Conservation (phyloP, 176 grass and related monocot genomes). For the Alloteropsis semialata region DNA sequence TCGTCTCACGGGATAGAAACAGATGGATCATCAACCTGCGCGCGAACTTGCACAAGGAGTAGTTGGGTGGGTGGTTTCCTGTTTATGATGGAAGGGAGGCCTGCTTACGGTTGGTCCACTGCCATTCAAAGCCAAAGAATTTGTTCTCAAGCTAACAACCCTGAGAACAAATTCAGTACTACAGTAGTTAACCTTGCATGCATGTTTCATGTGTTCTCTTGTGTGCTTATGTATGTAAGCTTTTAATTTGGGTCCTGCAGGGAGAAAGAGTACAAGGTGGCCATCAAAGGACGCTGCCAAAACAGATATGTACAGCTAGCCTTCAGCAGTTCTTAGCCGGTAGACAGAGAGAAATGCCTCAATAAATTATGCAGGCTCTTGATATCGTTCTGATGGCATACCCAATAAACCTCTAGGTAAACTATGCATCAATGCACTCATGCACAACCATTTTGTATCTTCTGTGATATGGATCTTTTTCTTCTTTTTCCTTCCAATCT, state of each 20-base stretch:
- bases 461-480: background rate
- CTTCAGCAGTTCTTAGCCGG: conserved; percentile 49
- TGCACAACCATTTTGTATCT: background rate
- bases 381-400: conserved; percentile 68
- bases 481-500: background rate
- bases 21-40: conserved; percentile 44
- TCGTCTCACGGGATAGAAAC: conserved; percentile 23
- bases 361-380: conserved; percentile 69
- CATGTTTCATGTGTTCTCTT: background rate
- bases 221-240: conserved; percentile 4
- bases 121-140: conserved; percentile 49
- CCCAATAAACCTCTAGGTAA: conserved; percentile 36
- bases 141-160: conserved; percentile 41
- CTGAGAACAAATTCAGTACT: background rate
- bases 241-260: background rate
- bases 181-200: background rate
- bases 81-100: conserved; percentile 60
- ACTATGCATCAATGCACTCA: background rate
- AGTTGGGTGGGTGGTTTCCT: conserved; percentile 34
- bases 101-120: conserved; percentile 51
- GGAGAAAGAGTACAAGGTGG: conserved; percentile 49
- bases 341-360: conserved; percentile 46
- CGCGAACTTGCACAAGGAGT: conserved; percentile 12
- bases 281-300: conserved; percentile 44
- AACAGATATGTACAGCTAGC: conserved; percentile 42